Evolutionary conservation across 805 yeast genomes (phyloP).

Genomic region (Yamadazyma endophytica): DNA sequence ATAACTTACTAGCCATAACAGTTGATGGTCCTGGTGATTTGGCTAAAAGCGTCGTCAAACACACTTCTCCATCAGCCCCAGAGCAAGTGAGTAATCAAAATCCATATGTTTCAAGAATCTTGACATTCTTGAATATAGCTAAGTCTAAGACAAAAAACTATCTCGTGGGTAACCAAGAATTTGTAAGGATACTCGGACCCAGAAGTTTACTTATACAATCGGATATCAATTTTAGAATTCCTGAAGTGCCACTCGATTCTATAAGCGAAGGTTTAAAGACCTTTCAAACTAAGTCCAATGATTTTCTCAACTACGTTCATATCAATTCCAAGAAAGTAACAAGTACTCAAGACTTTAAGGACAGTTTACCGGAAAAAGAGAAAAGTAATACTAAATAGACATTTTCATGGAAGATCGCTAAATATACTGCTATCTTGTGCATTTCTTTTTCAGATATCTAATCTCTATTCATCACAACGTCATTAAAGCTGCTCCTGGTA

Average conservation of each 20-base stretch:
- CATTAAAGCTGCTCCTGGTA: too few species aligned
- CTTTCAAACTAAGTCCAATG: constrained; percentile 26
- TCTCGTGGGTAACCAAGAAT: constrained; percentile 36
- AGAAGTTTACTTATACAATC: constrained; percentile 47
- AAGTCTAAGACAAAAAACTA: constrained; percentile 8
- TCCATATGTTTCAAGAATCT: background rate
- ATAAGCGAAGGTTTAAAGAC: constrained; percentile 5
- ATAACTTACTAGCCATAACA: constrained; percentile 47
- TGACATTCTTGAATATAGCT: background rate
- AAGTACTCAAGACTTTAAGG: constrained; percentile 35
- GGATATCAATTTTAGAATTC: constrained; percentile 21
- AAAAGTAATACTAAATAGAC: too few species aligned
- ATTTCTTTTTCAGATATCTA: too few species aligned
- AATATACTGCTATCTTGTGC: too few species aligned
- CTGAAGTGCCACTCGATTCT: constrained; percentile 11
- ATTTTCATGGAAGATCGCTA: too few species aligned
- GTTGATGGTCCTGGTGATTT: constrained; percentile 47
- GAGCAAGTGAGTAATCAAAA: background rate
- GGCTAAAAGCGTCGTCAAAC: constrained; percentile 31
- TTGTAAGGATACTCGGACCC: constrained; percentile 53
- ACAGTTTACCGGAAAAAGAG: constrained; percentile 1
- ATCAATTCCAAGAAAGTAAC: constrained; percentile 40
- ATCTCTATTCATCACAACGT: too few species aligned
- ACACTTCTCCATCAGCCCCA: constrained; percentile 6
- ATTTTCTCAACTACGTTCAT: constrained; percentile 46